Percentiles rank a stretch among this genome's conserved stretches.
phyloP scores from a whole-genome alignment of 257 asterid genomes.

The Gardenia jasminoides region DNA sequence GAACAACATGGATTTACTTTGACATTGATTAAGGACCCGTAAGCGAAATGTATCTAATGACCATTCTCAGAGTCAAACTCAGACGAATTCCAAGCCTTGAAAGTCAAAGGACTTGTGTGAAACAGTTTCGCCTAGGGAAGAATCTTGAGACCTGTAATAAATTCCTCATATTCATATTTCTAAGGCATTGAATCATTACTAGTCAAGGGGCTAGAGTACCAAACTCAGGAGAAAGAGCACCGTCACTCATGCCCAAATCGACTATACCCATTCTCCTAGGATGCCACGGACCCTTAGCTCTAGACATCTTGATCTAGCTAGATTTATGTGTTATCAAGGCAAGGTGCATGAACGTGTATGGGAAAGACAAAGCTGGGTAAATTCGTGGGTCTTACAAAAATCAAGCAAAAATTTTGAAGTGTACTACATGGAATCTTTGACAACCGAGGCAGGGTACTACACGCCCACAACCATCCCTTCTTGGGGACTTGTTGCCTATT shows the following conservation, averaged over 20 bases:
- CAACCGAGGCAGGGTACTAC: conserved; percentile 8
- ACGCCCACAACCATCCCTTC: conserved; percentile 6
- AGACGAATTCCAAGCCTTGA: neutral
- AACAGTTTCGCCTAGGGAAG: neutral
- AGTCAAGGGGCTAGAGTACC: neutral
- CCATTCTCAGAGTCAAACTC: neutral
- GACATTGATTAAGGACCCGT: neutral
- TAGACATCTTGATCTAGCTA: neutral
- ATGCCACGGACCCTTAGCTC: neutral
- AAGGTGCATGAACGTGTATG: neutral
- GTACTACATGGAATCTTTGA: conserved; percentile 15
- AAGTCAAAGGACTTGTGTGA: neutral
- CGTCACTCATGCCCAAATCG: neutral
- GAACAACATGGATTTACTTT: neutral
- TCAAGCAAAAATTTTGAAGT: neutral
- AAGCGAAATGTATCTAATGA: too few relatives aligned
- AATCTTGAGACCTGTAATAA: neutral
- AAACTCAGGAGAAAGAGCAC: neutral
- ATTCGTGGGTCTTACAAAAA: conserved; percentile 1
- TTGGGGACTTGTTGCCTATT: neutral
- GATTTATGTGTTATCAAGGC: neutral
- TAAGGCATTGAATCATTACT: neutral
- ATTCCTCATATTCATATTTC: neutral
- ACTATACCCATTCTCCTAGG: neutral
- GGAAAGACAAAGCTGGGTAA: conserved; percentile 10